Evolutionary conservation across 352 stramenopile genomes (phyloP), one percentile per base, ranked within the genome.

Genomic region (Phytophthora pluvialis): DNA sequence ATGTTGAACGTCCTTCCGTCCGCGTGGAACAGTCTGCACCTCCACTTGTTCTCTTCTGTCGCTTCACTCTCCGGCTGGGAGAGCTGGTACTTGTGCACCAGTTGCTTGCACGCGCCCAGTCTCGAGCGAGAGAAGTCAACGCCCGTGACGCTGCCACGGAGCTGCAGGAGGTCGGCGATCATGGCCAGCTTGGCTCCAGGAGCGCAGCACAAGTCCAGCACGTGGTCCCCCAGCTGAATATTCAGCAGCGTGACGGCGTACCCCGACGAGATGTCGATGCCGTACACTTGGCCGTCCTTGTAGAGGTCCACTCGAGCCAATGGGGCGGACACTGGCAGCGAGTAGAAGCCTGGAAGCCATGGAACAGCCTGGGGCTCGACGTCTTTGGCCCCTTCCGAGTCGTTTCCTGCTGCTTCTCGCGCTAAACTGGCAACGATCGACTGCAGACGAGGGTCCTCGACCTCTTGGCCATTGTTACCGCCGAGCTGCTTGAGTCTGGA

Each of bases 131-230:
- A 98, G 58, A 90, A 90, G 70, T 99, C 96, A 16, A 99, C 79
- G 4, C 84, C 83, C 10, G 82, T 92, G 52, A 90, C 77, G 45
- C 85, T 94, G 6, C 84, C 86, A 11, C 25, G 45, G 21, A 87
- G 71, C n/a, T 72, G 44, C 38, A 90, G 43, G 26, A 90, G 43
- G 60, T 98, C 94, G 3, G 90, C 88, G 51, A 98, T 91, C 79
- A 94, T 92, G 33, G 85, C 90, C n/a, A 98, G 72, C 47, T 98
- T 98, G 28, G 92, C 80, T 10, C 96, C 94, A 12, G 96, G 96
- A 48, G 89, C 91, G 59, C 92, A 98, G 70, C 96, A 99, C 54
- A 98, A 72, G 78, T 99, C 95, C 38, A 99, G 76, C 6, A 98
- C 87, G 45, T 96, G 81, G 21, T 94, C 80, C 51, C 88, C 81